Evolutionary conservation across 148 eudicot genomes (phyloP), one percentile per base, ranked within the genome.

Genomic region (Silene uniflora): DNA sequence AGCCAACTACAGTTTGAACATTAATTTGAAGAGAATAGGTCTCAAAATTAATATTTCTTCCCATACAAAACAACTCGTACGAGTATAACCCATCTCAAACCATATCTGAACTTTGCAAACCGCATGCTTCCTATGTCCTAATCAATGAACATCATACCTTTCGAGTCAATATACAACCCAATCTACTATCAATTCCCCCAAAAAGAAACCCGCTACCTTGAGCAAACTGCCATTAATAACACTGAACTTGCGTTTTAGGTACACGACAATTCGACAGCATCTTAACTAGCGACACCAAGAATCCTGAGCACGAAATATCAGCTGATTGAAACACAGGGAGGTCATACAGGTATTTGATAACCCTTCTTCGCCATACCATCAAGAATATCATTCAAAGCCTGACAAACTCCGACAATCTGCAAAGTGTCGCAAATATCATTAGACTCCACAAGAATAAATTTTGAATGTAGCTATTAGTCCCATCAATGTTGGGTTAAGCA

Each of bases 361-460:
- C 97, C 97, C 85, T 83, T 90, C 87, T 89, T 94, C 35, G 97
- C 97, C 98, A 94, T 94, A 82, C 92, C 87, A 75, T 92, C 98
- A 46, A 95, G 92, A 72, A 95, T 85, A 42, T 90, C 96, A 42
- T 95, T 92, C 44, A 95, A 84, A 27, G 97, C 91, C 85, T 95
- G 99, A 77, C 99, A 95, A 59, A 95, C 84, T 10, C 97, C 99
- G 58, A 89, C 88, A 29, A 95, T 95, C 99, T 95, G 97, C 81
- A 72, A 62, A 29, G 74, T 55, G 23, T 42, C 29, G 64, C 78
- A 62, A 29, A 46, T 35, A 75, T 18, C 47, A 11, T 69, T 18
- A 46, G 58, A 49, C 4, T 10, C 59, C 0, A 46, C 3, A 23
- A 12, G 70, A 39, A 23, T 47, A 7, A 12, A 52, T 52, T 52